phyloP scores from a whole-genome alignment of 768 basidiomycete genomes.

The Peribolospora baueri region DNA sequence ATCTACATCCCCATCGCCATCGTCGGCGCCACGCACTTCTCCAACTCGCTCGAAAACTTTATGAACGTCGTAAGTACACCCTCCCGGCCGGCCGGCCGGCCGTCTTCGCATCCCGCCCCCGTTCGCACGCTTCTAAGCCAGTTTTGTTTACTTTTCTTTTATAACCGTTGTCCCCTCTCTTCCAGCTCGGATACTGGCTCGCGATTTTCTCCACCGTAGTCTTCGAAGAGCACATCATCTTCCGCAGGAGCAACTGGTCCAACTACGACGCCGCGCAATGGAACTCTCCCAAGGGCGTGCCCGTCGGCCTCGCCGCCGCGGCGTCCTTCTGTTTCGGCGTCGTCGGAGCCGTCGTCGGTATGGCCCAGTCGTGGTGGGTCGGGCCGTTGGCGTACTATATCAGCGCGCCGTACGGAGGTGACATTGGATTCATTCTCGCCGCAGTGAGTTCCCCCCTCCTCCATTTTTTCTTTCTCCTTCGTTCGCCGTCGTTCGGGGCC shows the following conservation, averaged over 20 bases:
- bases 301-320: slow-evolving; percentile 23
- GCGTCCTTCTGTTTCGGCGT: slow-evolving; percentile 20
- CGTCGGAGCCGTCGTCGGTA: slow-evolving; percentile 23
- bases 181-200: slow-evolving; percentile 26
- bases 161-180: slow-evolving; percentile 5
- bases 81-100: slow-evolving; percentile 8
- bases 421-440: neutral
- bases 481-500: no score
- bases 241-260: slow-evolving; percentile 21
- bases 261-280: slow-evolving; percentile 22
- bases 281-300: slow-evolving; percentile 19
- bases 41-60: slow-evolving; percentile 25
- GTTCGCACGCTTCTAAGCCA: neutral
- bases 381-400: slow-evolving; percentile 8
- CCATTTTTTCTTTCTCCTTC: no score
- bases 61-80: slow-evolving; percentile 10
- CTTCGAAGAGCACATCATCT: slow-evolving; percentile 30
- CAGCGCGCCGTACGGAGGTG: slow-evolving; percentile 13
- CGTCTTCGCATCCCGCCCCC: slow-evolving; percentile 13
- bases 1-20: slow-evolving; percentile 28
- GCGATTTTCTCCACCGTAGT: slow-evolving; percentile 28
- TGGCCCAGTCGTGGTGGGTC: slow-evolving; percentile 20
- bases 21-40: slow-evolving; percentile 27
- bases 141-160: neutral
- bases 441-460: no score